Percentiles rank a stretch among this genome's conserved stretches.
phyloP scores from a whole-genome alignment of 306 rosid genomes.

The Arachis hypogaea region DNA sequence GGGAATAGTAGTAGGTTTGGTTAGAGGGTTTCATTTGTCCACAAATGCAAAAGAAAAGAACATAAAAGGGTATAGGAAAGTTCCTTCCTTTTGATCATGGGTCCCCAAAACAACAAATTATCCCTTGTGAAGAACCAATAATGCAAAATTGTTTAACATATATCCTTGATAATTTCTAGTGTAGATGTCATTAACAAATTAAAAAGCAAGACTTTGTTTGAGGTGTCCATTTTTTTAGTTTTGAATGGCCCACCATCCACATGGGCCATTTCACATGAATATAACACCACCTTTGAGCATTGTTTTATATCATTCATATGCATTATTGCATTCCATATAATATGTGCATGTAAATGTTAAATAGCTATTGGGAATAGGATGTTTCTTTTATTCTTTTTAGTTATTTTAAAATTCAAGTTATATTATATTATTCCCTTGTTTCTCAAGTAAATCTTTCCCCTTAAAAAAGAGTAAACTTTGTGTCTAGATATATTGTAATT shows the following conservation, averaged over 20 bases:
- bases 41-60: slow-evolving; percentile 19
- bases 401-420: no score
- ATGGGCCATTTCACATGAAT: slow-evolving; percentile 70
- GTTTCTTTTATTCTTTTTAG: background rate
- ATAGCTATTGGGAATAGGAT: background rate
- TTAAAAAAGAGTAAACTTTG: no score
- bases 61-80: slow-evolving; percentile 65
- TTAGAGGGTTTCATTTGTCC: slow-evolving; percentile 51
- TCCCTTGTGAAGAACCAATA: slow-evolving; percentile 81
- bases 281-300: slow-evolving; percentile 39
- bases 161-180: slow-evolving; percentile 51
- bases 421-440: no score
- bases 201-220: slow-evolving; percentile 70
- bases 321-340: background rate
- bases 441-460: no score
- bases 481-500: no score
- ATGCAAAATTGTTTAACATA: slow-evolving; percentile 64
- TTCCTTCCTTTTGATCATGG: slow-evolving; percentile 67
- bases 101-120: slow-evolving; percentile 70
- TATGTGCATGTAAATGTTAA: slow-evolving; percentile 26
- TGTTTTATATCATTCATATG: slow-evolving; percentile 30
- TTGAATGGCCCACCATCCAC: slow-evolving; percentile 76
- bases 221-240: slow-evolving; percentile 73
- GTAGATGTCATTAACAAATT: slow-evolving; percentile 76
- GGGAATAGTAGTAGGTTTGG: slow-evolving; percentile 46